Conservation (phyloP, 495 filamentous ascomycete genomes). For the Penicillium simplicissimum region DNA sequence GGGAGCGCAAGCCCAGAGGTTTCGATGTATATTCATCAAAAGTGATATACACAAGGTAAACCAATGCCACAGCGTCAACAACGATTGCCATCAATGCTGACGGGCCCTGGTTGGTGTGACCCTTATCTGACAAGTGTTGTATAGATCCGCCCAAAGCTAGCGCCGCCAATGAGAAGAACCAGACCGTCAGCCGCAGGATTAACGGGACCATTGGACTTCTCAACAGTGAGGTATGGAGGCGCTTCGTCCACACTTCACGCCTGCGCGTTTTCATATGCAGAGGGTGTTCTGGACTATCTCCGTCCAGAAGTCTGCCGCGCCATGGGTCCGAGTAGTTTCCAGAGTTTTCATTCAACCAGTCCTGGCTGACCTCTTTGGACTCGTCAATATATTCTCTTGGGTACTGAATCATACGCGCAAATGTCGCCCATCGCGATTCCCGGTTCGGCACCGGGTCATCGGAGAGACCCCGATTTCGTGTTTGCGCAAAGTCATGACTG, state of each 20-base stretch:
- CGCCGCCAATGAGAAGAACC: constrained; percentile 77
- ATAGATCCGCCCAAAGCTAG: constrained; percentile 79
- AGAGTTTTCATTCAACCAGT: constrained; percentile 61
- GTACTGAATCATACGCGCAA: constrained; percentile 56
- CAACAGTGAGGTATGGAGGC: constrained; percentile 59
- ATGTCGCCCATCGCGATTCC: constrained; percentile 62
- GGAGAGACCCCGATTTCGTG: constrained; percentile 7
- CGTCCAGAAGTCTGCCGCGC: constrained; percentile 43
- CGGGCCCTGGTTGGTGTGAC: constrained; percentile 56
- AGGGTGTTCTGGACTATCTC: constrained; percentile 51
- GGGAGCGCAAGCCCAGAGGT: constrained; percentile 80
- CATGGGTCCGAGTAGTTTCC: constrained; percentile 59
- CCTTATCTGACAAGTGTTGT: constrained; percentile 56
- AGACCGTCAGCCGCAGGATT: constrained; percentile 76
- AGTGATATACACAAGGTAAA: constrained; percentile 90
- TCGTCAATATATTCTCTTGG: constrained; percentile 49
- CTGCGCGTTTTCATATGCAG: constrained; percentile 36
- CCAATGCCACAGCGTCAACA: constrained; percentile 83
- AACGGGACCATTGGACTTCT: constrained; percentile 84
- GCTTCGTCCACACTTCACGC: constrained; percentile 56
- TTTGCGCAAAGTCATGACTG: constrained; percentile 18
- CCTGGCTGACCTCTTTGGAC: constrained; percentile 51
- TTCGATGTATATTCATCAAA: constrained; percentile 96
- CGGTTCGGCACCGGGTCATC: constrained; percentile 23
- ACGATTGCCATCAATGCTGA: constrained; percentile 88